phyloP scores from a whole-genome alignment of 2,329 filamentous ascomycete species.

The Hypoxylon sp. region DNA sequence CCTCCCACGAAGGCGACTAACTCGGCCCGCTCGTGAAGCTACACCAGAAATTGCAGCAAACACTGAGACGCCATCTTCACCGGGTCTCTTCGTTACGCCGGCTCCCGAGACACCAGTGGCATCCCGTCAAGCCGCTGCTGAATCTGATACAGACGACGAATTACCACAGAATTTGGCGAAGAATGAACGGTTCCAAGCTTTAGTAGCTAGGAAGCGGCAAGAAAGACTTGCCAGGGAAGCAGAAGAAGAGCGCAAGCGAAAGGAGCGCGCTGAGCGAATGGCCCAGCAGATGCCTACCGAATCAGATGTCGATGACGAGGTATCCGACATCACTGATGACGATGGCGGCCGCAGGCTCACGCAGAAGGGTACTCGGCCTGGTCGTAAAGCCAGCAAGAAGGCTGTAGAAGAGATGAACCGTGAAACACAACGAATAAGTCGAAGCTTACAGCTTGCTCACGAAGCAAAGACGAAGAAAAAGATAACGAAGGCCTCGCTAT shows the following conservation, averaged over 20 bases:
- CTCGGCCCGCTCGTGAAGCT: constrained; percentile 45
- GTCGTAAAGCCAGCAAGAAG: constrained; percentile 92
- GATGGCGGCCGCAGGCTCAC: constrained; percentile 76
- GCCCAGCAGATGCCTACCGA: constrained; percentile 59
- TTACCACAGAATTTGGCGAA: constrained; percentile 60
- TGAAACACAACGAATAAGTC: constrained; percentile 91
- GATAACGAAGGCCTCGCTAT: constrained; percentile 84
- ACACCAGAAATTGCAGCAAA: constrained; percentile 51
- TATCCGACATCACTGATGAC: constrained; percentile 72
- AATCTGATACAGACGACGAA: constrained; percentile 62
- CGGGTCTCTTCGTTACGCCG: constrained; percentile 72
- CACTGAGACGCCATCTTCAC: constrained; percentile 57
- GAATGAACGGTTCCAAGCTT: constrained; percentile 76
- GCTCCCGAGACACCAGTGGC: constrained; percentile 53
- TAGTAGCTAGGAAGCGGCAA: constrained; percentile 80
- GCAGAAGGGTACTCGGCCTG: constrained; percentile 75
- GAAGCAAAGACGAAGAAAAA: constrained; percentile 93
- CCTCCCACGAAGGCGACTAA: constrained; percentile 47
- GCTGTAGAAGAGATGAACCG: constrained; percentile 94
- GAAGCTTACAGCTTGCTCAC: constrained; percentile 92
- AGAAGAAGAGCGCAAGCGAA: constrained; percentile 65
- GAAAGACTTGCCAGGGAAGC: constrained; percentile 79
- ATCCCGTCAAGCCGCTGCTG: constrained; percentile 46
- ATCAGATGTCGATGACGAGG: constrained; percentile 67
- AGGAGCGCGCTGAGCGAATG: constrained; percentile 60